Evolutionary conservation across 1,284 basidiomycete genomes (phyloP).

Genomic region (Ceratobasidium sp.): DNA sequence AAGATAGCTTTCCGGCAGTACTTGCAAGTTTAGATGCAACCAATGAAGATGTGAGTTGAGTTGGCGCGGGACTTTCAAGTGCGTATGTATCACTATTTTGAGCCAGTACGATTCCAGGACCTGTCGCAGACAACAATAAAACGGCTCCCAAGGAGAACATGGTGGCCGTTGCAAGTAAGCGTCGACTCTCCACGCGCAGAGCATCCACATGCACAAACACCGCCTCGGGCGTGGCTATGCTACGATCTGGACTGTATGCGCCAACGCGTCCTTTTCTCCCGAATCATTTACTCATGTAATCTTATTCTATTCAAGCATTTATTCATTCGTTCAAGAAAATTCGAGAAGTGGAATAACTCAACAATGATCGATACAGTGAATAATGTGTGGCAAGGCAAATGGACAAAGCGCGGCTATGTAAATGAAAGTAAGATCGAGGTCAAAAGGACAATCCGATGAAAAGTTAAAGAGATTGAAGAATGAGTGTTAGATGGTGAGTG

Average conservation of each 20-base stretch:
- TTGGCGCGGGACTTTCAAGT: conserved; percentile 14
- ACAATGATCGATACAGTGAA: conserved; percentile 35
- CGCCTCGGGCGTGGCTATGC: conserved; percentile 8
- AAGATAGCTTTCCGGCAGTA: conserved; percentile 49
- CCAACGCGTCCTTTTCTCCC: background rate
- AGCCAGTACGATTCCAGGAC: background rate
- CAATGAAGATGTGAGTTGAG: conserved; percentile 62
- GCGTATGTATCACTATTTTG: background rate
- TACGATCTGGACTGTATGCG: background rate
- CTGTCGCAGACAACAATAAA: background rate
- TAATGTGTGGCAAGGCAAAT: conserved; percentile 20
- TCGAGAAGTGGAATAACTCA: background rate
- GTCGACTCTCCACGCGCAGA: background rate
- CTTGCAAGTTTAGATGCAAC: conserved; percentile 62
- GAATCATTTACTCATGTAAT: background rate
- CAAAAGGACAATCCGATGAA: background rate
- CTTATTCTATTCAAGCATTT: background rate
- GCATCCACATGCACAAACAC: background rate
- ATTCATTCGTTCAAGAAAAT: background rate
- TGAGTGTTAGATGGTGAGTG: conserved; percentile 27
- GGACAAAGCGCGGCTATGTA: conserved; percentile 10
- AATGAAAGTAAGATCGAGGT: background rate
- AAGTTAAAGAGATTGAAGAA: conserved; percentile 14
- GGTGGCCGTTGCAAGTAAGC: conserved; percentile 8
- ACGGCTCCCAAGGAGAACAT: conserved; percentile 2